Conservation (phyloP, 345 rosid genomes). For the Noccaea bulbosa region DNA sequence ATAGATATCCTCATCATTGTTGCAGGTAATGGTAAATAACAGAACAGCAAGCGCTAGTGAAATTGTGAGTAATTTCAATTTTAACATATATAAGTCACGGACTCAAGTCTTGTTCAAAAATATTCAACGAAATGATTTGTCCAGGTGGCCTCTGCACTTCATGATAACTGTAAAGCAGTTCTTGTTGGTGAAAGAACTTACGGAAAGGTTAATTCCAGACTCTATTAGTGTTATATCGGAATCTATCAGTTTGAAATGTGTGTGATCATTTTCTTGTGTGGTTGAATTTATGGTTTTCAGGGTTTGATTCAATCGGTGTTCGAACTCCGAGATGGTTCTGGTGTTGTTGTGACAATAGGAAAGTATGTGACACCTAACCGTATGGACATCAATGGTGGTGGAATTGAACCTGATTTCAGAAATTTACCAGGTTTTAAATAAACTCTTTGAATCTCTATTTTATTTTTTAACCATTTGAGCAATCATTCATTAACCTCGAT, state of each 20-base stretch:
- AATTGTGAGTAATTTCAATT: slow-evolving; percentile 61
- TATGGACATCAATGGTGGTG: slow-evolving; percentile 90
- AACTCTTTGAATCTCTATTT: slow-evolving; percentile 15
- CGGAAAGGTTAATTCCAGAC: slow-evolving; percentile 68
- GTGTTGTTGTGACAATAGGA: slow-evolving; percentile 82
- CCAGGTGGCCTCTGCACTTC: slow-evolving; percentile 98
- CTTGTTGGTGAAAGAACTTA: slow-evolving; percentile 91
- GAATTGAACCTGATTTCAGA: slow-evolving; percentile 79
- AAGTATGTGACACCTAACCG: slow-evolving; percentile 91
- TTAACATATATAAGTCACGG: not conserved
- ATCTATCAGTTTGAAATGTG: not conserved
- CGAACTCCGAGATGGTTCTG: slow-evolving; percentile 92
- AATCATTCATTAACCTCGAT: slow-evolving; percentile 1
- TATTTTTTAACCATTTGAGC: slow-evolving; percentile 6
- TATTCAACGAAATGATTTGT: not conserved
- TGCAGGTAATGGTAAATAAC: slow-evolving; percentile 86
- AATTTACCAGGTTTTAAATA: slow-evolving; percentile 62
- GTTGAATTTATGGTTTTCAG: slow-evolving; percentile 52
- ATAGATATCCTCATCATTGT: slow-evolving; percentile 15
- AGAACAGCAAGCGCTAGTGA: slow-evolving; percentile 97
- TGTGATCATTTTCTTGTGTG: slow-evolving; percentile 12
- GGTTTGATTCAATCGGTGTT: slow-evolving; percentile 91
- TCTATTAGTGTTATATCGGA: not conserved
- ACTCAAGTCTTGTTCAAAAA: not conserved
- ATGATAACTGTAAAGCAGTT: slow-evolving; percentile 95